Evolutionary conservation across 306 rosid species (phyloP), one percentile per base, ranked within the genome.

Genomic region (Glycyrrhiza uralensis): DNA sequence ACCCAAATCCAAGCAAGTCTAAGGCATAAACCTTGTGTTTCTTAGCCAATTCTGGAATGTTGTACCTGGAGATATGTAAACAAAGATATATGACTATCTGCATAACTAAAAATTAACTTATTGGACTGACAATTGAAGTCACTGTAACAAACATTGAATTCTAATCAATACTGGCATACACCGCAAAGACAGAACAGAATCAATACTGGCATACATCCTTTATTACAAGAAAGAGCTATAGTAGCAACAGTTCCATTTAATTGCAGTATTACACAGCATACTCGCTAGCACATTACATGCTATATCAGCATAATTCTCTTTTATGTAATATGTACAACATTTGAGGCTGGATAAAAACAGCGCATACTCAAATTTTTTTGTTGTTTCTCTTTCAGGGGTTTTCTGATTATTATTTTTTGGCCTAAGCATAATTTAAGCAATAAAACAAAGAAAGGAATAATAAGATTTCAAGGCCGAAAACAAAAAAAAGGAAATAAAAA

Each of bases 1-100:
- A 94, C 45, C 99, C 97, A 56, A 94, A 94, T 39, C 97, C 97
- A 76, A 91, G 86, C 87, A 94, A 88, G 87, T 89, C 99, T 79
- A 94, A 57, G 44, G 97, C 97, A 81, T 89, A 94, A 49, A 94
- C 97, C 89, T 86, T 91, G 78, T 94, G 77, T 18, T 45, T 85
- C 78, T 95, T 89, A 10, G 99, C 91, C 85, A 91, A 87, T 86
- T 86, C 93, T 26, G 99, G 97, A 60, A 91, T 95, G 72, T 89
- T 95, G 74, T 89, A 95, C 85, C 99, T 89, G 83, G 64, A 65
- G 18, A 77, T 7, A 66, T 70, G 71, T 20, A 42, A 49, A 65
- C 17, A 28, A 36, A 20, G 22, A 66, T 58, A 35, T 6, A 56
- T 9, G 60, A 45, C 38, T 36, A 57, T 44, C 46, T n/a, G 66